Evolutionary conservation across 108 stramenopile species (phyloP).

Genomic region (Aurantiochytrium sp.): DNA sequence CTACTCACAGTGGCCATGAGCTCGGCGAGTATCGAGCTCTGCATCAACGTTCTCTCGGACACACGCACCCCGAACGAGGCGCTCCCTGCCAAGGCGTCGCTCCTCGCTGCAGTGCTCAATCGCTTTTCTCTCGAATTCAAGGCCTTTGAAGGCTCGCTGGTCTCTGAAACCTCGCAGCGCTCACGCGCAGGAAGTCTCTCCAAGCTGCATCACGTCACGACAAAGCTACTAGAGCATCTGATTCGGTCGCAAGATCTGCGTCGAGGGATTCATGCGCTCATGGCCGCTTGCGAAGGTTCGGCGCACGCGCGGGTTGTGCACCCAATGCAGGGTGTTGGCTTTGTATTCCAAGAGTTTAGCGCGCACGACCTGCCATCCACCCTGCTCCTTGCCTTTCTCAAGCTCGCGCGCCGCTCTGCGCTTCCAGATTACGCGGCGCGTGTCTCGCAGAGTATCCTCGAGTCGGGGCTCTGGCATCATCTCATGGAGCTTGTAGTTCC

Average conservation of each 20-base stretch:
- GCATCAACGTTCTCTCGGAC: background rate
- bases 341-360: background rate
- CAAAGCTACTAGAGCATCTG: background rate
- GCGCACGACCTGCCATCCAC: background rate
- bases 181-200: background rate
- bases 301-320: background rate
- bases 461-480: background rate
- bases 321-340: background rate
- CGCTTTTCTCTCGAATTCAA: background rate
- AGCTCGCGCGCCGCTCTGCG: background rate
- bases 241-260: background rate
- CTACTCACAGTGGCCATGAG: background rate
- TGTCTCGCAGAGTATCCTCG: background rate
- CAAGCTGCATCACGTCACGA: background rate
- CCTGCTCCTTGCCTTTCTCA: background rate
- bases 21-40: background rate
- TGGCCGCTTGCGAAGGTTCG: background rate
- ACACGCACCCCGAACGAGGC: background rate
- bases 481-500: background rate
- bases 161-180: background rate
- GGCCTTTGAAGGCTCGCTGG: background rate
- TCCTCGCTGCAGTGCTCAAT: background rate
- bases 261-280: background rate
- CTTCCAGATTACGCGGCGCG: background rate
- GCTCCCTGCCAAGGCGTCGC: background rate